A percentile compares a stretch with the other conserved stretches of the same genome.
Conservation (phyloP, 768 basidiomycete species). For the Boletus vinaceobasis region DNA sequence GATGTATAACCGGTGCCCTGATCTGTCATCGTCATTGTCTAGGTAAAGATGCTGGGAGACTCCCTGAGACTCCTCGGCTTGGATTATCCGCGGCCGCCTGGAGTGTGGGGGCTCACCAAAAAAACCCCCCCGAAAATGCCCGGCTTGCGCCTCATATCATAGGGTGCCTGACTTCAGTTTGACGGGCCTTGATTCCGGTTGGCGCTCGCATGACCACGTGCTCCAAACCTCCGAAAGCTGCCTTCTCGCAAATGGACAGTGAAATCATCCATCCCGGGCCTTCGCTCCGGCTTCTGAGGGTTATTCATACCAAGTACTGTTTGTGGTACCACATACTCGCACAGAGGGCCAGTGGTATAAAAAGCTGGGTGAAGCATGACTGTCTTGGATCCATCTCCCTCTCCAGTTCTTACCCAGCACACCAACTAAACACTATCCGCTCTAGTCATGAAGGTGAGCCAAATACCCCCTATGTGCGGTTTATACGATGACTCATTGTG, state of each 20-base stretch:
- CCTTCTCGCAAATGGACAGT: neutral
- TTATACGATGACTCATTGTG: neutral
- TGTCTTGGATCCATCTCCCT: neutral
- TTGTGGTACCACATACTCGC: neutral
- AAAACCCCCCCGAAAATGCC: conserved; percentile 8
- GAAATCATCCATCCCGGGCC: neutral
- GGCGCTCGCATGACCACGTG: conserved; percentile 11
- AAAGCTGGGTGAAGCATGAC: conserved; percentile 3
- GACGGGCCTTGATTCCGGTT: neutral
- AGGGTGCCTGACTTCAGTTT: neutral
- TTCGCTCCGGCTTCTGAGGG: neutral
- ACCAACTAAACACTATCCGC: neutral
- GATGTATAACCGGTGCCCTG: neutral
- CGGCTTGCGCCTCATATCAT: neutral
- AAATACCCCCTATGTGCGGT: neutral
- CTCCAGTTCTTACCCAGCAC: conserved; percentile 4
- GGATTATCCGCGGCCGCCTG: neutral
- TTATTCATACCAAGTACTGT: neutral
- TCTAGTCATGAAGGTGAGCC: conserved; percentile 42
- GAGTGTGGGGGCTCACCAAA: neutral
- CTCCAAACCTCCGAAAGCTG: neutral
- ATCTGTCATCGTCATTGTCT: conserved; percentile 1
- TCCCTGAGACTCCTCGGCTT: neutral
- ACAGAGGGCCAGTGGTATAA: conserved; percentile 16
- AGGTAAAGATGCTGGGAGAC: neutral